Evolutionary conservation across 2,329 filamentous ascomycete species (phyloP).

Genomic region (Coniella lustricola): DNA sequence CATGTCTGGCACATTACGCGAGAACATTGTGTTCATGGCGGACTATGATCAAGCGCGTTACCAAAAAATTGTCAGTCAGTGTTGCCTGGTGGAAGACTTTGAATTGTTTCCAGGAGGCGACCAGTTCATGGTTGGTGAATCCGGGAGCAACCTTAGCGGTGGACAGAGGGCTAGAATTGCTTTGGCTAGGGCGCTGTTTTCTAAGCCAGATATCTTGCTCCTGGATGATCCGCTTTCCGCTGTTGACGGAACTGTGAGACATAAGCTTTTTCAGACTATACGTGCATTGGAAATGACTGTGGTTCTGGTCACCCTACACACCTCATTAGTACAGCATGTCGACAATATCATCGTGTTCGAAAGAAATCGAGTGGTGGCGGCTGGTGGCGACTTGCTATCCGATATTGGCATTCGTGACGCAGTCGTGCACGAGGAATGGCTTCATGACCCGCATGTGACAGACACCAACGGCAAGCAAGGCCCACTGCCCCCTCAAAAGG

Average conservation of each 20-base stretch:
- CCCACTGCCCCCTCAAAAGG: background rate
- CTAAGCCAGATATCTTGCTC: background rate
- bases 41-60: slow-evolving; percentile 1
- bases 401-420: background rate
- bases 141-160: slow-evolving; percentile 3
- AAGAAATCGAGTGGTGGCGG: background rate
- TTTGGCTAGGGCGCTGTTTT: slow-evolving; percentile 4
- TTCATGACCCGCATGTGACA: background rate
- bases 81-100: slow-evolving; percentile 3
- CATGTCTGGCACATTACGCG: slow-evolving; percentile 1
- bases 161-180: slow-evolving; percentile 1
- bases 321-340: slow-evolving; percentile 1
- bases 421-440: slow-evolving; percentile 1
- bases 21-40: slow-evolving; percentile 5
- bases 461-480: background rate
- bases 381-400: background rate
- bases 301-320: slow-evolving; percentile 3
- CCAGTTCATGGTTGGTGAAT: slow-evolving; percentile 1
- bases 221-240: slow-evolving; percentile 6
- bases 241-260: background rate
- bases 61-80: background rate
- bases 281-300: background rate
- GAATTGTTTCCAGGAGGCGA: slow-evolving; percentile 1
- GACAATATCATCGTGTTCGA: slow-evolving; percentile 2
- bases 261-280: background rate